Evolutionary conservation across 345 rosid genomes (phyloP).

Genomic region (Boechera divaricarpa): DNA sequence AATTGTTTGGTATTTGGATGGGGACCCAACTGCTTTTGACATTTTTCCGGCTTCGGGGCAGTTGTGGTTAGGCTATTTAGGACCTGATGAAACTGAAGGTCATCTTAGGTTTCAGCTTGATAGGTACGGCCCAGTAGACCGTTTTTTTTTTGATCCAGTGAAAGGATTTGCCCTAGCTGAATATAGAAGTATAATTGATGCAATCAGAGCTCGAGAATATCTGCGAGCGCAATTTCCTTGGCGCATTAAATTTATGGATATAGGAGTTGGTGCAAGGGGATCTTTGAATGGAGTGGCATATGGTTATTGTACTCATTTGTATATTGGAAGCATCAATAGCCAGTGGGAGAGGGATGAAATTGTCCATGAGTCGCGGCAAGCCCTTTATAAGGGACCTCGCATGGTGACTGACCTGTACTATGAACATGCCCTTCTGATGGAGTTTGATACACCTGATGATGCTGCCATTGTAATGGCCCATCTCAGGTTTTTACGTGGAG

Average conservation of each 20-base stretch:
- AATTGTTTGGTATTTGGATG: slow-evolving; percentile 76
- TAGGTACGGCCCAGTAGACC: slow-evolving; percentile 83
- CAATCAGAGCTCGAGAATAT: slow-evolving; percentile 89
- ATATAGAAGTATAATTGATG: slow-evolving; percentile 86
- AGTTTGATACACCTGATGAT: slow-evolving; percentile 92
- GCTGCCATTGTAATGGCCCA: slow-evolving; percentile 85
- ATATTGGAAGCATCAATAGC: slow-evolving; percentile 75
- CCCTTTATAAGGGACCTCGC: slow-evolving; percentile 73
- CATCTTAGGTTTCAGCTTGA: slow-evolving; percentile 84
- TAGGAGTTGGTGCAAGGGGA: slow-evolving; percentile 86
- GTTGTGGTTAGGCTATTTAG: slow-evolving; percentile 84
- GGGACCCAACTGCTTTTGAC: slow-evolving; percentile 76
- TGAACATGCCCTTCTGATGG: slow-evolving; percentile 89
- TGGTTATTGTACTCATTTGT: slow-evolving; percentile 81
- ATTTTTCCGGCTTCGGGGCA: slow-evolving; percentile 85
- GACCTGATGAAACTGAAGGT: slow-evolving; percentile 80
- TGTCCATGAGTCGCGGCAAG: slow-evolving; percentile 87
- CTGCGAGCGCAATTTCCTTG: slow-evolving; percentile 77
- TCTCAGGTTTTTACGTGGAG: slow-evolving; percentile 76
- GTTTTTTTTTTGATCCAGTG: slow-evolving; percentile 71
- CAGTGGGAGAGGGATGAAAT: slow-evolving; percentile 92
- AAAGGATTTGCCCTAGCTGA: slow-evolving; percentile 88
- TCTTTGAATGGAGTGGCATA: slow-evolving; percentile 75
- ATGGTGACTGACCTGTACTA: slow-evolving; percentile 73
- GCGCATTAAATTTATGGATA: slow-evolving; percentile 83